Base-by-base conservation (phyloP, 1,284 basidiomycete genomes). In the Cryptococcus deneoformans region DNA sequence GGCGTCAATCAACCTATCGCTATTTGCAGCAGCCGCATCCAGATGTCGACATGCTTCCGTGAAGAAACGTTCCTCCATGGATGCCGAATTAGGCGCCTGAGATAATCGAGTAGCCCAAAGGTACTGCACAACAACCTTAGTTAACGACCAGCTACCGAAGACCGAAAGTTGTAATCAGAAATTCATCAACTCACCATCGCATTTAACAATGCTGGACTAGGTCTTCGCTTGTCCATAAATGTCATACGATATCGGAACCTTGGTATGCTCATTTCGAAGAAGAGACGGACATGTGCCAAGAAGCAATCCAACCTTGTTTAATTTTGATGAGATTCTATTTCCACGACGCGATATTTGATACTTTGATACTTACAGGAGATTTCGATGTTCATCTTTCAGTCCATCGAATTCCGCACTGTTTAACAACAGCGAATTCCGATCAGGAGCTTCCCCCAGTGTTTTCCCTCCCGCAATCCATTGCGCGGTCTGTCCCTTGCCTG, bases 251-350 rank as follows among this genome's bases (percentile, higher is more conserved):
- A 70, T 24, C 62, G 53, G 58, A 76, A 76, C 7, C 72, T 62
- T 8, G 74, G 73, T 20, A 76, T 61, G 39, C 69, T 72, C 69
- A 76, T 71, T 42, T 76, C 71, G 46, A 75, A 73, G 58, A 76
- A 75, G 37, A 76, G 53, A 3, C 67, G 57, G 16, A 61, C 59
- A 52, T 75, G 72, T 1, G 67, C 64, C 39, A 76, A 54, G 58
- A 75, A 76, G 40, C 65, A 65, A 46, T 71, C 69, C 20, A 76
- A 60, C 16, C 68, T 70, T 51, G 2, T 12, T 2, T 7, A 51
- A 38, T 12, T 6, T 37, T 36, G 36, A 43, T 12, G 7, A 35
- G 6, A 6, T 9, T 43, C 38, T 8, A 56, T 29, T n/a, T 24
- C 14, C 5, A 9, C n/a, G 29, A 35, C 12, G 9, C 11, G 14